Conservation (phyloP, 371 early-diverging fungal species). For the Mucor velutinosus region DNA sequence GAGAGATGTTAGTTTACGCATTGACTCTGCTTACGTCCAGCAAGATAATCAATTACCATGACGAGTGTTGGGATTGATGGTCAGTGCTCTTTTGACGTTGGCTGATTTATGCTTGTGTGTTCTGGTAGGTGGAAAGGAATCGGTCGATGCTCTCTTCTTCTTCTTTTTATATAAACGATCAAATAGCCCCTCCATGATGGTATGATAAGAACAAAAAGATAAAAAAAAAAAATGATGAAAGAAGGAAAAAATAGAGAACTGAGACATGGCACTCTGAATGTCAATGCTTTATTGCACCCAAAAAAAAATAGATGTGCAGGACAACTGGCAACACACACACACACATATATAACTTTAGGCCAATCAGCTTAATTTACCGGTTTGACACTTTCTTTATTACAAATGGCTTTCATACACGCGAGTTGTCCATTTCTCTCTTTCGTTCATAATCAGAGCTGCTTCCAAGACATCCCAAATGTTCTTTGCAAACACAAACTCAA, state of each 20-base stretch:
- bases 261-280: not conserved
- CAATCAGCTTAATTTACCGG: not conserved
- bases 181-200: constrained; percentile 28
- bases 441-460: constrained; percentile 52
- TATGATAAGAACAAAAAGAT: not conserved
- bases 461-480: constrained; percentile 72
- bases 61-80: not conserved
- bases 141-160: not conserved
- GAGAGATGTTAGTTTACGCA: not conserved
- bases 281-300: not conserved
- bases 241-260: not conserved
- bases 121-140: constrained; percentile 5
- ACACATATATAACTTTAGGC: not conserved
- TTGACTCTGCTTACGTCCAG: not conserved
- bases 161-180: constrained; percentile 33
- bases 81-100: constrained; percentile 5
- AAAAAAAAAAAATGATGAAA: not conserved
- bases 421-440: constrained; percentile 27
- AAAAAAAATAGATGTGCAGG: not conserved
- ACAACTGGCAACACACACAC: not conserved
- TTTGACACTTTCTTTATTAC: constrained; percentile 10
- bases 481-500: constrained; percentile 73
- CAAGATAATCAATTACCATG: not conserved
- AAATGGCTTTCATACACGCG: constrained; percentile 37
- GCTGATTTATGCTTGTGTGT: constrained; percentile 11